phyloP scores from a whole-genome alignment of 2,329 filamentous ascomycete genomes.

The Alternaria dauci region DNA sequence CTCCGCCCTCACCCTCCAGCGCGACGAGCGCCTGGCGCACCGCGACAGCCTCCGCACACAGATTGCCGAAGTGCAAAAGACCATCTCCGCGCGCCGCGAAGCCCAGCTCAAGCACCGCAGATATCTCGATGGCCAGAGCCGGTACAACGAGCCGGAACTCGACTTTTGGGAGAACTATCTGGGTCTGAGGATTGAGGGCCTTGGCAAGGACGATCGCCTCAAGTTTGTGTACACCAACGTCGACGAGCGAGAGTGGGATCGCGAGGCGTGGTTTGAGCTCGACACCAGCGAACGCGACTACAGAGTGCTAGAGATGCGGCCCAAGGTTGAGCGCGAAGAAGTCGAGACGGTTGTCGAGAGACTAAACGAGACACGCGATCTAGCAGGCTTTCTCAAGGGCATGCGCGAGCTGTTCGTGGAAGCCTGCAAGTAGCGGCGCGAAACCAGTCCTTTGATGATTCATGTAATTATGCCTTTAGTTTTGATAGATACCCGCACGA shows the following conservation, averaged over 20 bases:
- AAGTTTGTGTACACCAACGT: constrained; percentile 91
- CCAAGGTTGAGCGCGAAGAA: constrained; percentile 80
- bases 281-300: constrained; percentile 84
- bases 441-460: neutral
- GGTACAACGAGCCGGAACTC: constrained; percentile 90
- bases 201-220: constrained; percentile 81
- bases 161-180: constrained; percentile 96
- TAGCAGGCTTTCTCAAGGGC: constrained; percentile 77
- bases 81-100: constrained; percentile 74
- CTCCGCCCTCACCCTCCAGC: constrained; percentile 63
- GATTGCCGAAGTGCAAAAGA: constrained; percentile 71
- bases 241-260: constrained; percentile 85
- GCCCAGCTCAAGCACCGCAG: constrained; percentile 75
- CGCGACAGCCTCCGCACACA: constrained; percentile 65
- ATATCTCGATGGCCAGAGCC: constrained; percentile 81
- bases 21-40: constrained; percentile 62
- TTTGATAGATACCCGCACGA: constrained; percentile 9
- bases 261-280: constrained; percentile 93
- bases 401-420: constrained; percentile 80
- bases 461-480: constrained; percentile 2
- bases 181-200: constrained; percentile 87
- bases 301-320: constrained; percentile 80
- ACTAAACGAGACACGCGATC: constrained; percentile 81
- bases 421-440: constrained; percentile 55
- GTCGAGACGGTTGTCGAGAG: constrained; percentile 79